phyloP scores from a whole-genome alignment of 306 rosid genomes.

The Quercus alba region DNA sequence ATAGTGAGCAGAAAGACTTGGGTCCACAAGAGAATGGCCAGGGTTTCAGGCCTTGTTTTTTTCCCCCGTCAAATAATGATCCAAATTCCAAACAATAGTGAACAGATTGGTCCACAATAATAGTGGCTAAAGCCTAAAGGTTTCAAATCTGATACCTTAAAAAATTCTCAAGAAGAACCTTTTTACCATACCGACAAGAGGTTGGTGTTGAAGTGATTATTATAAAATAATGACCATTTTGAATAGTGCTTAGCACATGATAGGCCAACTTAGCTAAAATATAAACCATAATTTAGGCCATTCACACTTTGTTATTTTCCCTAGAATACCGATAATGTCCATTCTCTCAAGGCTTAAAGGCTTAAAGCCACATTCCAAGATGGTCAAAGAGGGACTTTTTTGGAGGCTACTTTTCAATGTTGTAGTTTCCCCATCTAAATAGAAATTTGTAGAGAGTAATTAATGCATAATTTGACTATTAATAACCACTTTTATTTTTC shows the following conservation, averaged over 20 bases:
- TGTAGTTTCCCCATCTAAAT: constrained; percentile 5
- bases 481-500: neutral
- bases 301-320: neutral
- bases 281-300: neutral
- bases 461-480: constrained; percentile 30
- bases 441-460: constrained; percentile 20
- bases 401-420: neutral
- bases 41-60: neutral
- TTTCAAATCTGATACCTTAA: constrained; percentile 5
- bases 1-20: too few relatives aligned
- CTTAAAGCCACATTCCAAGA: constrained; percentile 15
- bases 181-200: neutral
- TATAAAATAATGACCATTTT: neutral
- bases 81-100: neutral
- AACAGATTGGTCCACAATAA: neutral
- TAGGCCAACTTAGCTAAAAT: neutral
- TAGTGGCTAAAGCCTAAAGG: neutral
- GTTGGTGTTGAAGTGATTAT: constrained; percentile 3
- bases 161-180: neutral
- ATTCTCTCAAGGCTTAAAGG: neutral
- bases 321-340: constrained; percentile 6
- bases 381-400: constrained; percentile 11
- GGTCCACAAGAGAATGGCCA: too few relatives aligned
- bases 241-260: constrained; percentile 22
- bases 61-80: neutral